A percentile compares a stretch with the other conserved stretches of the same genome.
phyloP scores from a whole-genome alignment of 1,284 basidiomycete species.

The Heterobasidion irregulare region DNA sequence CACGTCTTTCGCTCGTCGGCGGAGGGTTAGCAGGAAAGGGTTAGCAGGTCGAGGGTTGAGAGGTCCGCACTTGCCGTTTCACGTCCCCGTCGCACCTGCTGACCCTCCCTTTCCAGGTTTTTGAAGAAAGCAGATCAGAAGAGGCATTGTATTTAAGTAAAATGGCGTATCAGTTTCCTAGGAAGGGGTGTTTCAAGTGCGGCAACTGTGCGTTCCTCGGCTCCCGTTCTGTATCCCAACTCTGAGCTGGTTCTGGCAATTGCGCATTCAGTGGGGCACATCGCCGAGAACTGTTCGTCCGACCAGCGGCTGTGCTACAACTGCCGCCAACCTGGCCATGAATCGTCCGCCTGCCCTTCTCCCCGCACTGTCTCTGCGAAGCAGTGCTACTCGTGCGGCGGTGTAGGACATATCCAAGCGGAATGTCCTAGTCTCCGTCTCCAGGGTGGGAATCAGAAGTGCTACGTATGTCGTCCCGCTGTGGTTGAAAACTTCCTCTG shows the following conservation, averaged over 20 bases:
- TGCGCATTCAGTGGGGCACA: conserved; percentile 65
- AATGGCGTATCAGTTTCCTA: conserved; percentile 75
- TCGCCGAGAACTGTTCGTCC: conserved; percentile 84
- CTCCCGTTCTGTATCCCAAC: conserved; percentile 12
- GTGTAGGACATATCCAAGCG: conserved; percentile 68
- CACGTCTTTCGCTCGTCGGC: conserved; percentile 8
- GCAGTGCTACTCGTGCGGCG: conserved; percentile 77
- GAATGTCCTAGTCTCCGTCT: conserved; percentile 82
- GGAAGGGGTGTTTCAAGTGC: conserved; percentile 84
- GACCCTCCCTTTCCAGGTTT: not conserved
- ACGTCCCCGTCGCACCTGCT: not conserved
- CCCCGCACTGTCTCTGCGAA: conserved; percentile 72
- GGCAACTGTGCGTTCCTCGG: conserved; percentile 57
- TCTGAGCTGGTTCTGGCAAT: conserved; percentile 5
- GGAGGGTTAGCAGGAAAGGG: conserved; percentile 7
- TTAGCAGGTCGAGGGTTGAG: conserved; percentile 9
- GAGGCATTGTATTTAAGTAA: conserved; percentile 13
- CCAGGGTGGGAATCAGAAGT: conserved; percentile 64
- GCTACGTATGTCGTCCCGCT: conserved; percentile 55
- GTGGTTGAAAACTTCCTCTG: conserved; percentile 2
- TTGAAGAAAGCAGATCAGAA: conserved; percentile 4
- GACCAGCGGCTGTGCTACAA: conserved; percentile 88
- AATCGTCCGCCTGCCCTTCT: conserved; percentile 80
- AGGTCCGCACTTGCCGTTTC: conserved; percentile 1
- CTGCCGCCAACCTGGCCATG: conserved; percentile 85